These are phyloP conservation scores for Pseudozyma sp. DNA, from an alignment of 1,284 basidiomycete species.

Conservation along the genomic window DNA sequence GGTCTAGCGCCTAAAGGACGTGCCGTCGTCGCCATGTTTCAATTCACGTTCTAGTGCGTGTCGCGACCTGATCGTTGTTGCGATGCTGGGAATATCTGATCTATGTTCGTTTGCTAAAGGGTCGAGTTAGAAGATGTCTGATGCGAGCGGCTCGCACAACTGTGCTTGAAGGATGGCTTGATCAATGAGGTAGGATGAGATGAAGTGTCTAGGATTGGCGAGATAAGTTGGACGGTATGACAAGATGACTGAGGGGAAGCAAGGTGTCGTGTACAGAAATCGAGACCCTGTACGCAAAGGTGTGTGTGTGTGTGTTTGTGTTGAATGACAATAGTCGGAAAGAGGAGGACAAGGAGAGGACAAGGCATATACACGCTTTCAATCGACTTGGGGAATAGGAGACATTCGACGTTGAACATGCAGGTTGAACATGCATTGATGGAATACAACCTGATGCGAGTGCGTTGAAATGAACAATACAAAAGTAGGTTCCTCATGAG, in stretches of 20 bases:
- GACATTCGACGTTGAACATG: slow-evolving; percentile 1
- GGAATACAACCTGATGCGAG: slow-evolving; percentile 8
- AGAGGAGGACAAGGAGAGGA: too few species aligned
- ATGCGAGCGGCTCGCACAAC: too few species aligned
- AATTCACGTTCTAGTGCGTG: background rate
- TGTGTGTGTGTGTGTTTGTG: background rate
- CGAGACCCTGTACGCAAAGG: too few species aligned
- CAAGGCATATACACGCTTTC: background rate
- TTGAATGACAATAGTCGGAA: background rate
- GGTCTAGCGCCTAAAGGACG: slow-evolving; percentile 44
- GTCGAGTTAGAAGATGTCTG: too few species aligned
- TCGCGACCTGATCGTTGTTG: background rate
- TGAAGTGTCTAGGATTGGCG: too few species aligned
- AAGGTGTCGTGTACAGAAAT: too few species aligned
- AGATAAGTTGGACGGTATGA: too few species aligned
- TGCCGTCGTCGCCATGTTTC: slow-evolving; percentile 33
- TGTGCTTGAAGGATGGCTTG: too few species aligned
- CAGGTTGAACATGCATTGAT: slow-evolving; percentile 3
- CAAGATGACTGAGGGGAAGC: too few species aligned
- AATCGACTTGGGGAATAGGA: slow-evolving; percentile 9
- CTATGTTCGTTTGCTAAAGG: too few species aligned
- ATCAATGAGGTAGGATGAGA: too few species aligned
- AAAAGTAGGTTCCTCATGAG: background rate
- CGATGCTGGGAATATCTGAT: too few species aligned
- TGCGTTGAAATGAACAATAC: background rate